A percentile compares a stretch with the other conserved stretches of the same genome.
Evolutionary conservation across 2,329 filamentous ascomycete genomes (phyloP).

Genomic region (Parafenestella ontariensis): DNA sequence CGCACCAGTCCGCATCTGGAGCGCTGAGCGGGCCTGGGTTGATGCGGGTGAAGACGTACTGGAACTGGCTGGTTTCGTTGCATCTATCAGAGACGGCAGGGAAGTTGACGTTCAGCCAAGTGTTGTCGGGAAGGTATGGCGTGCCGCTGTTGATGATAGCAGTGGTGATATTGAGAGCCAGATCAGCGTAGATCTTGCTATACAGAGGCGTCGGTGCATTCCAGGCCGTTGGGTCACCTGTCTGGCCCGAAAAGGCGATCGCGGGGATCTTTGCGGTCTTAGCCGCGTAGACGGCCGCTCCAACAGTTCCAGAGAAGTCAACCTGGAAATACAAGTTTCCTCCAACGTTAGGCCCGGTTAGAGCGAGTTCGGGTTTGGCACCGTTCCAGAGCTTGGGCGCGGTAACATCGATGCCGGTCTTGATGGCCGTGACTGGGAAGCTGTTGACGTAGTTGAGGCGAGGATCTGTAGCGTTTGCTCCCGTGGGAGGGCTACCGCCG

Average conservation of each 20-base stretch:
- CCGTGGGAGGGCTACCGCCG: slow-evolving; percentile 61
- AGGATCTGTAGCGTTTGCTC: slow-evolving; percentile 63
- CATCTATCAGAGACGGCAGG: slow-evolving; percentile 61
- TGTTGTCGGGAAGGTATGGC: slow-evolving; percentile 67
- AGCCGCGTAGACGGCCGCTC: slow-evolving; percentile 67
- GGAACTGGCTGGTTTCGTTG: slow-evolving; percentile 61
- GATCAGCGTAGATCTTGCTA: slow-evolving; percentile 68
- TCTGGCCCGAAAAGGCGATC: slow-evolving; percentile 71
- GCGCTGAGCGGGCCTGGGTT: slow-evolving; percentile 51
- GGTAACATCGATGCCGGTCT: slow-evolving; percentile 66
- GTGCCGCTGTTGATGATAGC: slow-evolving; percentile 62
- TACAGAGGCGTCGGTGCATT: slow-evolving; percentile 58
- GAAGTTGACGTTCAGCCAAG: slow-evolving; percentile 75
- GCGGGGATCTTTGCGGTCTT: slow-evolving; percentile 64
- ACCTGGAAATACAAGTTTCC: slow-evolving; percentile 64
- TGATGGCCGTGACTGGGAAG: slow-evolving; percentile 68
- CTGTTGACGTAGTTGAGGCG: slow-evolving; percentile 76
- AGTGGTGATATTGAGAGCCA: slow-evolving; percentile 66
- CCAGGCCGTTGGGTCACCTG: slow-evolving; percentile 61
- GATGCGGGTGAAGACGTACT: slow-evolving; percentile 70
- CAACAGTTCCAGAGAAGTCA: slow-evolving; percentile 71
- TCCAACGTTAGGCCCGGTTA: slow-evolving; percentile 70
- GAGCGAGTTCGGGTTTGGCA: slow-evolving; percentile 65
- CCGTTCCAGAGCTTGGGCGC: slow-evolving; percentile 62
- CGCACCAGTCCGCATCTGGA: slow-evolving; percentile 66